Base-by-base conservation (phyloP, 805 yeast species). In the Starmerella geochares region DNA sequence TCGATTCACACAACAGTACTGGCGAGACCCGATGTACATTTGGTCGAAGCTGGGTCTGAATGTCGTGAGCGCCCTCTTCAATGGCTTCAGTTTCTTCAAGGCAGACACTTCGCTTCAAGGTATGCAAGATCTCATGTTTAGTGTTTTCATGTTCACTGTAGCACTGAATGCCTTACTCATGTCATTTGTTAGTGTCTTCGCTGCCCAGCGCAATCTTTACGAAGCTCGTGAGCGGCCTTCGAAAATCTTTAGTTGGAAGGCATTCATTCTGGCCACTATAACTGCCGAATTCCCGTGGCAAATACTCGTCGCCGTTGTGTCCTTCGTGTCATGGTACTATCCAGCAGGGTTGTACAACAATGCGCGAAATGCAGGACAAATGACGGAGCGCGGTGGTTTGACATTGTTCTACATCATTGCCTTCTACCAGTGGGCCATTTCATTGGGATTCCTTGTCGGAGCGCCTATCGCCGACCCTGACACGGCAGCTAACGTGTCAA, bases 181-280 rank as follows among this genome's bases (percentile, higher is more conserved):
- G 59, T 86, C 81, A 65, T 73, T 78, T 48, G 83, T 79, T 60
- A 79, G 74, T 20, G 72, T 74, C 49, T 81, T 81, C 23, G 71
- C 76, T 40, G 68, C 66, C 17, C 71, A 79, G 19, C 73, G 87
- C 59, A 81, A 78, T 50, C 62, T 81, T 36, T 83, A 67, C 60
- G 88, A 82, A 63, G 83, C 76, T 13, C 73, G 90, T 60, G 90
- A 83, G 61, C 71, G 78, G 19, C 74, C 79, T 51, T 79, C 85
- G 4, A 81, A 81, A 60, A 83, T 84, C 36, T 83, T 78, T 68
- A 82, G 80, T 59, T 83, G 88, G 88, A 69, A 78, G 24, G 64
- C 74, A 36, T 64, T 83, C 64, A 60, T 80, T 43, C 45, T 80
- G 17, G 64, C 81, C 5, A 80, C 79, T 58, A 69, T 69, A 53